Conservation (phyloP, 202 grass and related monocot genomes). For the Elaeis oleifera region DNA sequence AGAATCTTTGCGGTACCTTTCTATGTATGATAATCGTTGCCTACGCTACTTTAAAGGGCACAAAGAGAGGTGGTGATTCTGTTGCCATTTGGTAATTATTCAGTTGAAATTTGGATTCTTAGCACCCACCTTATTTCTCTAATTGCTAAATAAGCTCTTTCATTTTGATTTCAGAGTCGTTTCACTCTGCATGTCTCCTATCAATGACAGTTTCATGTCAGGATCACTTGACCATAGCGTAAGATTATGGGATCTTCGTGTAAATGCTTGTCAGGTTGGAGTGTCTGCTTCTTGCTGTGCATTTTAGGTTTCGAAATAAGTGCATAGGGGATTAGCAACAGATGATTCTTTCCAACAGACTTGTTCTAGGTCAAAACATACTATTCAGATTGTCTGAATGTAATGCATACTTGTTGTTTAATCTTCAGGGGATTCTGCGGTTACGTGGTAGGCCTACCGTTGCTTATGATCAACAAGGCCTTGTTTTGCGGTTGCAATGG, state of each 20-base stretch:
- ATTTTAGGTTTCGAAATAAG: slow-evolving; percentile 4
- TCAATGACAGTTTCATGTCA: slow-evolving; percentile 98
- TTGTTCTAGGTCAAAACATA: slow-evolving; percentile 15
- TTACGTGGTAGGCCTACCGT: slow-evolving; percentile 92
- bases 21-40: slow-evolving; percentile 93
- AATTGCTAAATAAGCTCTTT: slow-evolving; percentile 13
- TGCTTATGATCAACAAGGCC: slow-evolving; percentile 98
- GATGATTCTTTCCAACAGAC: slow-evolving; percentile 2
- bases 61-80: slow-evolving; percentile 55
- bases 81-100: slow-evolving; percentile 8
- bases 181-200: slow-evolving; percentile 92
- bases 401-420: slow-evolving; percentile 29
- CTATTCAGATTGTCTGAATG: slow-evolving; percentile 23
- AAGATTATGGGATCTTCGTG: slow-evolving; percentile 95
- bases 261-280: slow-evolving; percentile 96
- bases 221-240: slow-evolving; percentile 94
- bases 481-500: slow-evolving; percentile 96
- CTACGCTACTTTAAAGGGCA: slow-evolving; percentile 97
- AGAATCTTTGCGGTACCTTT: slow-evolving; percentile 81
- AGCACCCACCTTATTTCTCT: slow-evolving; percentile 2
- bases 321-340: slow-evolving; percentile 8
- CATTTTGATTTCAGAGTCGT: slow-evolving; percentile 46
- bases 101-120: neutral
- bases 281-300: slow-evolving; percentile 12
- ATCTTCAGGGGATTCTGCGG: slow-evolving; percentile 66